phyloP scores from a whole-genome alignment of 1,284 basidiomycete genomes.

The Taiwanofungus camphoratus region DNA sequence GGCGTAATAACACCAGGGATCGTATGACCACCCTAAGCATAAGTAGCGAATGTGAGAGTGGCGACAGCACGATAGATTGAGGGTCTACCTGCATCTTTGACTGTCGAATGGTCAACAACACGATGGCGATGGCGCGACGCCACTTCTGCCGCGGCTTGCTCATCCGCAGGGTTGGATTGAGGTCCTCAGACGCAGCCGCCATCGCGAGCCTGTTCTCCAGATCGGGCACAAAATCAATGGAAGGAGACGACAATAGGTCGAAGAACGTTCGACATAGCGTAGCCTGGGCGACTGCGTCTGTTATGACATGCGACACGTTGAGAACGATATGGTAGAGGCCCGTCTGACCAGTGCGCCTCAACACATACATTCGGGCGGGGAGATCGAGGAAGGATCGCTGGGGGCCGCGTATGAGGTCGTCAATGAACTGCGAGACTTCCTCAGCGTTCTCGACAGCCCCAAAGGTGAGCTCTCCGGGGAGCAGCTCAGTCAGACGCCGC shows the following conservation, averaged over 20 bases:
- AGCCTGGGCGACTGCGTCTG: constrained; percentile 41
- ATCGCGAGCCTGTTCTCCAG: constrained; percentile 38
- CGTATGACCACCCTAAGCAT: constrained; percentile 48
- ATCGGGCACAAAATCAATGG: constrained; percentile 14
- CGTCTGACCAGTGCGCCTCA: constrained; percentile 10
- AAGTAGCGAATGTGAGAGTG: neutral
- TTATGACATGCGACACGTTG: constrained; percentile 40
- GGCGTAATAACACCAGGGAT: constrained; percentile 36
- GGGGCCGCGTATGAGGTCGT: constrained; percentile 8
- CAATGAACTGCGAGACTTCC: constrained; percentile 23
- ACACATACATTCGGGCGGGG: constrained; percentile 15
- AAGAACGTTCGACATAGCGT: constrained; percentile 40
- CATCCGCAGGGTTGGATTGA: constrained; percentile 29
- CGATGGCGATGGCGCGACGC: constrained; percentile 39
- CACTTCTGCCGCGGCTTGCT: constrained; percentile 38
- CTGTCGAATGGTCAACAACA: constrained; percentile 31
- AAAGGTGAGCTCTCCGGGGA: constrained; percentile 33
- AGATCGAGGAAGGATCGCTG: constrained; percentile 12
- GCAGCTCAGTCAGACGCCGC: constrained; percentile 22
- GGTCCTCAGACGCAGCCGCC: constrained; percentile 32
- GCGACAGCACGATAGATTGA: neutral
- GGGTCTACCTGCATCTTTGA: constrained; percentile 31
- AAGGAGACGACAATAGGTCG: constrained; percentile 33
- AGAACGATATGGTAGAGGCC: constrained; percentile 37
- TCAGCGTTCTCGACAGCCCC: constrained; percentile 25